A percentile compares a stretch with the other conserved stretches of the same genome.
Conservation (phyloP, 257 asterid species). For the Vinca minor region DNA sequence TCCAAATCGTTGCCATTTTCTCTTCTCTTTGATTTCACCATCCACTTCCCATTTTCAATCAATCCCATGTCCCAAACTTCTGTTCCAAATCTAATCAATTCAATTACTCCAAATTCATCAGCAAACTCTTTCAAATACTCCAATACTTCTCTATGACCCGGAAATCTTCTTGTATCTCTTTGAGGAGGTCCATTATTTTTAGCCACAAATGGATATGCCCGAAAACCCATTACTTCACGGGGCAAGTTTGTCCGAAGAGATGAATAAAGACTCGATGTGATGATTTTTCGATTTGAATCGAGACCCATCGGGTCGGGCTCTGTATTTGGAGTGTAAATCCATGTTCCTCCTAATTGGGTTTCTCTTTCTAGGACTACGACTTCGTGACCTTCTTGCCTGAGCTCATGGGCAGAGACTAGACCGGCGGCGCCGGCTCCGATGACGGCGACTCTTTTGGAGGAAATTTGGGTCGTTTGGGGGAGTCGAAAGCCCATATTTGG, state of each 20-base stretch:
- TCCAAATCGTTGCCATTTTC: constrained; percentile 22
- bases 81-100: constrained; percentile 60
- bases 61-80: constrained; percentile 55
- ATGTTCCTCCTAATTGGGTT: constrained; percentile 66
- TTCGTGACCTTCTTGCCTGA: constrained; percentile 66
- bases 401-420: constrained; percentile 74
- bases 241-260: constrained; percentile 90
- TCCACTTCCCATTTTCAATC: constrained; percentile 55
- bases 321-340: constrained; percentile 59
- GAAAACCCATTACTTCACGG: constrained; percentile 76
- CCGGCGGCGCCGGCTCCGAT: constrained; percentile 97
- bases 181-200: constrained; percentile 31
- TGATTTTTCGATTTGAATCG: constrained; percentile 43
- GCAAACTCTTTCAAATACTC: constrained; percentile 67
- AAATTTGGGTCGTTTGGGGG: constrained; percentile 22
- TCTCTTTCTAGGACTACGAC: constrained; percentile 75
- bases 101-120: constrained; percentile 46
- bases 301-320: constrained; percentile 63
- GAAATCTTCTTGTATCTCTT: constrained; percentile 74
- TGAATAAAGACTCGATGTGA: constrained; percentile 73
- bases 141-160: constrained; percentile 68
- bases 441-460: constrained; percentile 66
- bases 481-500: constrained; percentile 17
- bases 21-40: constrained; percentile 38
- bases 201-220: constrained; percentile 58